Evolutionary conservation across 1,139 yeast species (phyloP).

Genomic region (Candida sp.): DNA sequence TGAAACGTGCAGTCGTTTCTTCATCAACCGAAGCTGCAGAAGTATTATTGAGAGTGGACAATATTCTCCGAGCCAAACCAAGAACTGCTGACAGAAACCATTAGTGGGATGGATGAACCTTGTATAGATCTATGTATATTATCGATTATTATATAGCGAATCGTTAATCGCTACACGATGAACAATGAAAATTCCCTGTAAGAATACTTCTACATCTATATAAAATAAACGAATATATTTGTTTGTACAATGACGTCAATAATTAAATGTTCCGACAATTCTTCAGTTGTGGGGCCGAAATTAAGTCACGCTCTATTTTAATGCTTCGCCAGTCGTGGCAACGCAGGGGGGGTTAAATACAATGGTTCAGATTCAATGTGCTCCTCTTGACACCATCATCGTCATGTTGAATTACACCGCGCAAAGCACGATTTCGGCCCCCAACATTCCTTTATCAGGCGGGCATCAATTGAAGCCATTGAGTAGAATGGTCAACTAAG

Average conservation of each 20-base stretch:
- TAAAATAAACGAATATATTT: too few species aligned
- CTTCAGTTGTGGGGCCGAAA: neutral
- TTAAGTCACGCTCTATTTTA: neutral
- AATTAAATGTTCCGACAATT: too few species aligned
- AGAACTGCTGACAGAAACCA: constrained; percentile 88
- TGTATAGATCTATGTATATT: neutral
- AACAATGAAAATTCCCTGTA: neutral
- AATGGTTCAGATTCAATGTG: too few species aligned
- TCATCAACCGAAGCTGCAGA: constrained; percentile 98
- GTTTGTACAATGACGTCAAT: too few species aligned
- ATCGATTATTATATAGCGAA: neutral
- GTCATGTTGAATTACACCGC: too few species aligned
- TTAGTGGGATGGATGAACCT: constrained; percentile 8
- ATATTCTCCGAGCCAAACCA: constrained; percentile 95
- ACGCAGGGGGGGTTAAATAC: neutral
- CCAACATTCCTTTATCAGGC: too few species aligned
- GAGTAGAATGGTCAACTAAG: too few species aligned
- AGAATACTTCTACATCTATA: too few species aligned
- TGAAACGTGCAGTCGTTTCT: constrained; percentile 92
- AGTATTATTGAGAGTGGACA: constrained; percentile 90
- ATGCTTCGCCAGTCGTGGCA: neutral
- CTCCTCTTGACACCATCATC: too few species aligned
- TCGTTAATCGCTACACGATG: neutral
- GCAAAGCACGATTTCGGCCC: too few species aligned
- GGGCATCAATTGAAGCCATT: too few species aligned